Evolutionary conservation across 129 eudicot species (phyloP).

Genomic region (Chrysanthemum lavandulifolium): DNA sequence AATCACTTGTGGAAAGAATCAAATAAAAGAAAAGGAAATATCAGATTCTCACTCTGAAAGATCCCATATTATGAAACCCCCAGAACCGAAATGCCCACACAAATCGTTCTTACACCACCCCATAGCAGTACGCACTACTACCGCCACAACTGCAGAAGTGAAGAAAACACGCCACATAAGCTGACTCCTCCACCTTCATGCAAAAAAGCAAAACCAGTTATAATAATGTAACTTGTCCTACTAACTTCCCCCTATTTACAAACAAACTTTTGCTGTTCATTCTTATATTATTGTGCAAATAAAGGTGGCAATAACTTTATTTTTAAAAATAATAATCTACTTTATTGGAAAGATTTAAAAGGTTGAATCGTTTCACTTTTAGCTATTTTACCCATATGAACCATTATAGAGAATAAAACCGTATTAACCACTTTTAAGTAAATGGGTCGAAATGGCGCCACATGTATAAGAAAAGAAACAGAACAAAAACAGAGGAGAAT

Average conservation of each 20-base stretch:
- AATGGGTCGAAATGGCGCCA: too few relatives aligned
- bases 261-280: background rate
- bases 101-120: slow-evolving; percentile 89
- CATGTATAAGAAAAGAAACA: too few relatives aligned
- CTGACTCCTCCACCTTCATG: slow-evolving; percentile 99
- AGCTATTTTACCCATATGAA: too few relatives aligned
- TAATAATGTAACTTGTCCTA: too few relatives aligned
- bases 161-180: slow-evolving; percentile 99
- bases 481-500: slow-evolving; percentile 15
- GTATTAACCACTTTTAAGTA: too few relatives aligned
- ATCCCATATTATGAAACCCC: slow-evolving; percentile 99
- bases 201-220: slow-evolving; percentile 14
- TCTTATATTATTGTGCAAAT: background rate
- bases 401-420: too few relatives aligned
- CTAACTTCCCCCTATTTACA: slow-evolving; percentile 8
- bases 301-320: background rate
- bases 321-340: too few relatives aligned
- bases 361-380: too few relatives aligned
- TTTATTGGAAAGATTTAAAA: too few relatives aligned
- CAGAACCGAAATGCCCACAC: slow-evolving; percentile 98
- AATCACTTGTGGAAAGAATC: slow-evolving; percentile 4
- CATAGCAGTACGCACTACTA: slow-evolving; percentile 96
- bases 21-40: slow-evolving; percentile 17
- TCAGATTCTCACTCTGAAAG: slow-evolving; percentile 68
- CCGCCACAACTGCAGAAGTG: slow-evolving; percentile 98